Conservation (phyloP, 495 filamentous ascomycete genomes). For the Penicillium maclennaniae region DNA sequence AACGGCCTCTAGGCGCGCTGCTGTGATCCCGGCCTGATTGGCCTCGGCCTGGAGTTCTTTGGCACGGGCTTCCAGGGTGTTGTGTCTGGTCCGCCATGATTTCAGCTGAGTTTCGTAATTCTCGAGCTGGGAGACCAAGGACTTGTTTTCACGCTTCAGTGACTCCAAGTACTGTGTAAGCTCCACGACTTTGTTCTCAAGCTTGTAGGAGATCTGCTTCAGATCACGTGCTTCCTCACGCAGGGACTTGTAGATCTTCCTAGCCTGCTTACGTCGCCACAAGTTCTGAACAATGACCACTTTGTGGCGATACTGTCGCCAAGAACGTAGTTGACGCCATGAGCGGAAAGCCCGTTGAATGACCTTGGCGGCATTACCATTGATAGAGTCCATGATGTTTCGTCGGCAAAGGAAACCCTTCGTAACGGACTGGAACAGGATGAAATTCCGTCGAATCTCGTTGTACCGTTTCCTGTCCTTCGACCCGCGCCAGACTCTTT, state of each 20-base stretch:
- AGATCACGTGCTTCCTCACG: conserved; percentile 96
- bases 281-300: conserved; percentile 87
- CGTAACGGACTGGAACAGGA: conserved; percentile 80
- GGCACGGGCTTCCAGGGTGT: conserved; percentile 80
- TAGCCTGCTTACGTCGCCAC: conserved; percentile 83
- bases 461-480: conserved; percentile 79
- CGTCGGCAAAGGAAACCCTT: conserved; percentile 88
- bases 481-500: conserved; percentile 88
- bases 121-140: conserved; percentile 80
- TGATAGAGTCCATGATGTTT: conserved; percentile 85
- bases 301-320: conserved; percentile 85
- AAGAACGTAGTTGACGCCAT: conserved; percentile 69
- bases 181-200: conserved; percentile 99
- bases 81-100: conserved; percentile 89
- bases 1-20: conserved; percentile 80
- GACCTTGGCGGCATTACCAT: conserved; percentile 85
- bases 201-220: conserved; percentile 97
- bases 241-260: conserved; percentile 78
- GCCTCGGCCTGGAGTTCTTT: conserved; percentile 95
- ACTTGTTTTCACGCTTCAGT: conserved; percentile 90
- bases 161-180: conserved; percentile 90
- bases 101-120: conserved; percentile 95
- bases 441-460: conserved; percentile 71
- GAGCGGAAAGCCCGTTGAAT: conserved; percentile 91
- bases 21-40: conserved; percentile 94